A percentile compares a stretch with the other conserved stretches of the same genome.
Conservation (phyloP, 345 rosid species). For the Pugionium dolabratum region DNA sequence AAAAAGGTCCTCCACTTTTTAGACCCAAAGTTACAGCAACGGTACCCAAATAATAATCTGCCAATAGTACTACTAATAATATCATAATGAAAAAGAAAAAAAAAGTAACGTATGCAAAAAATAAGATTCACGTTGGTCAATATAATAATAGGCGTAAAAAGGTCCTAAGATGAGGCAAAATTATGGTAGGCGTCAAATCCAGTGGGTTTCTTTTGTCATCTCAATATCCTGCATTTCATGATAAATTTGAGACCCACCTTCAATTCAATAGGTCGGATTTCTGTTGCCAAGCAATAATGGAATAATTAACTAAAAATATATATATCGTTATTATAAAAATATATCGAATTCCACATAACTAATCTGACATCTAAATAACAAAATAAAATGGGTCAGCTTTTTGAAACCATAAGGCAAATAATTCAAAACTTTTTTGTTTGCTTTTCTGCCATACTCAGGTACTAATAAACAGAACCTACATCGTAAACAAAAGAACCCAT, state of each 20-base stretch:
- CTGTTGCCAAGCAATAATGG: slow-evolving; percentile 12
- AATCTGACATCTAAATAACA: too few species aligned
- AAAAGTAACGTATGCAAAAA: not conserved
- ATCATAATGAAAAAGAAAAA: not conserved
- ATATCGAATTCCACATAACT: too few species aligned
- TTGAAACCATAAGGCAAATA: slow-evolving; percentile 1
- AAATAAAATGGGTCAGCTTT: not conserved
- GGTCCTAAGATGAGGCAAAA: slow-evolving; percentile 22
- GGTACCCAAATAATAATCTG: slow-evolving; percentile 1
- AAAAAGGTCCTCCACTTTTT: slow-evolving; percentile 6
- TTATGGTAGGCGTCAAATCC: not conserved
- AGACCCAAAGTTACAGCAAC: slow-evolving; percentile 1
- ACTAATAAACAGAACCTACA: slow-evolving; percentile 15
- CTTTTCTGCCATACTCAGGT: not conserved
- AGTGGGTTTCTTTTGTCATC: too few species aligned
- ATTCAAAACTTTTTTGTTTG: not conserved
- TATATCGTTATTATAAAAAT: too few species aligned
- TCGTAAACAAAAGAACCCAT: slow-evolving; percentile 22
- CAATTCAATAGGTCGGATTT: slow-evolving; percentile 23
- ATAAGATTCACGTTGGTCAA: slow-evolving; percentile 25
- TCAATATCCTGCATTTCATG: slow-evolving; percentile 22
- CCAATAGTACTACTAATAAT: too few species aligned
- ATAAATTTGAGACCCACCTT: slow-evolving; percentile 22
- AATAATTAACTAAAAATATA: not conserved
- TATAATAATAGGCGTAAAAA: slow-evolving; percentile 13